Evolutionary conservation across 2,329 filamentous ascomycete species (phyloP).

Genomic region (Fusarium verrucosum): DNA sequence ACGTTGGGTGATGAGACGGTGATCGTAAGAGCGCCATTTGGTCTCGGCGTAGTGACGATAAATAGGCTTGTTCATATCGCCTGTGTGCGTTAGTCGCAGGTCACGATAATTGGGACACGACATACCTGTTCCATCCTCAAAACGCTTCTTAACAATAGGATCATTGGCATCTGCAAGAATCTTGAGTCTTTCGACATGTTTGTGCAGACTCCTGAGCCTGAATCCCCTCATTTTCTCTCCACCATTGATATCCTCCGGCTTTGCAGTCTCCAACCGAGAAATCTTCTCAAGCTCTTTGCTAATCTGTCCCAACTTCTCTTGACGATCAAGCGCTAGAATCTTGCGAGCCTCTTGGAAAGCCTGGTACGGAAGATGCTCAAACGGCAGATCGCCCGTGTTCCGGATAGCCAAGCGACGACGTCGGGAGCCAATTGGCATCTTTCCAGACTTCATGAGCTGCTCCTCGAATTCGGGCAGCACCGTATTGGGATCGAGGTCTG

Average conservation of each 20-base stretch:
- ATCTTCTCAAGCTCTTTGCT: constrained; percentile 74
- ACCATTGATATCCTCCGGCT: constrained; percentile 65
- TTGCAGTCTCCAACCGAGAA: constrained; percentile 68
- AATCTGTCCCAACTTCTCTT: constrained; percentile 82
- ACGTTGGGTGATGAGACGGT: constrained; percentile 82
- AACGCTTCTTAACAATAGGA: constrained; percentile 89
- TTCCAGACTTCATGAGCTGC: constrained; percentile 76
- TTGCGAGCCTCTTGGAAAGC: constrained; percentile 96
- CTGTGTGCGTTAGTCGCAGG: constrained; percentile 55
- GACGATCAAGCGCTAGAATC: constrained; percentile 79
- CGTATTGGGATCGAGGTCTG: constrained; percentile 71
- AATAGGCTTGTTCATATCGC: constrained; percentile 95
- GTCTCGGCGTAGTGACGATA: constrained; percentile 88
- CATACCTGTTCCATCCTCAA: constrained; percentile 88
- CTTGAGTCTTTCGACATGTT: constrained; percentile 81
- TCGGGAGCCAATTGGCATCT: constrained; percentile 81
- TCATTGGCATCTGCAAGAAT: constrained; percentile 95
- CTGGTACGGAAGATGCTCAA: constrained; percentile 95
- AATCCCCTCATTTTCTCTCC: constrained; percentile 72
- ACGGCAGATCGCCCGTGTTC: constrained; percentile 74
- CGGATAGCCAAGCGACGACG: constrained; percentile 80
- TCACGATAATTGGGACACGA: neutral
- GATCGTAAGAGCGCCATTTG: constrained; percentile 88
- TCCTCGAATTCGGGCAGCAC: constrained; percentile 65
- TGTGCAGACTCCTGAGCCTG: constrained; percentile 74